Evolutionary conservation across 768 basidiomycete genomes (phyloP).

Genomic region (Tylopilus felleus): DNA sequence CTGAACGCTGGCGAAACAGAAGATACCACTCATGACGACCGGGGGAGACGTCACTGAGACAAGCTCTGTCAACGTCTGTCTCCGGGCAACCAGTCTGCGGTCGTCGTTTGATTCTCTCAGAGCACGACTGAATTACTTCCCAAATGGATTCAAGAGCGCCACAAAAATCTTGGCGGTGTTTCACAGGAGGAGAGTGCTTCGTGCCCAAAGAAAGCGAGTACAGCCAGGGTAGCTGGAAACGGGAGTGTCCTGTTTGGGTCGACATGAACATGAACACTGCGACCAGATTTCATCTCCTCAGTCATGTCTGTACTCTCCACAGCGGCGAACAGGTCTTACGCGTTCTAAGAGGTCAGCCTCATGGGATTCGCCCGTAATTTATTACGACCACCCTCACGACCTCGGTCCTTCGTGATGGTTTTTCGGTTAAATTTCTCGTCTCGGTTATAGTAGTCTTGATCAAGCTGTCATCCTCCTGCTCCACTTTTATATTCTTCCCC

Average conservation of each 20-base stretch:
- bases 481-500: slow-evolving; percentile 6
- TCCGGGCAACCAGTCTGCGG: no score
- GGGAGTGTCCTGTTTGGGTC: no score
- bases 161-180: not conserved
- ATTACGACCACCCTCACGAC: not conserved
- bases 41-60: no score
- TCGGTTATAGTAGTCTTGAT: slow-evolving; percentile 10
- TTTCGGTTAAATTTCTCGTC: slow-evolving; percentile 7
- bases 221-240: no score
- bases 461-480: slow-evolving; percentile 1
- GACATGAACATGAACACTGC: no score
- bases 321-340: not conserved
- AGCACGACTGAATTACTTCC: not conserved
- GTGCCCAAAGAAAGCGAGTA: no score
- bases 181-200: not conserved
- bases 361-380: slow-evolving; percentile 14
- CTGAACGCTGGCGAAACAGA: no score
- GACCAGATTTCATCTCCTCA: no score
- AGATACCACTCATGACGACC: no score
- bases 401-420: not conserved
- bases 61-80: no score
- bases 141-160: not conserved
- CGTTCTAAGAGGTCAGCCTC: slow-evolving; percentile 12
- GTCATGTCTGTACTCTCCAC: not conserved
- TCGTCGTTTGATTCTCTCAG: no score